Evolutionary conservation across 768 basidiomycete genomes (phyloP).

Genomic region (Rhizopogon roseolus): DNA sequence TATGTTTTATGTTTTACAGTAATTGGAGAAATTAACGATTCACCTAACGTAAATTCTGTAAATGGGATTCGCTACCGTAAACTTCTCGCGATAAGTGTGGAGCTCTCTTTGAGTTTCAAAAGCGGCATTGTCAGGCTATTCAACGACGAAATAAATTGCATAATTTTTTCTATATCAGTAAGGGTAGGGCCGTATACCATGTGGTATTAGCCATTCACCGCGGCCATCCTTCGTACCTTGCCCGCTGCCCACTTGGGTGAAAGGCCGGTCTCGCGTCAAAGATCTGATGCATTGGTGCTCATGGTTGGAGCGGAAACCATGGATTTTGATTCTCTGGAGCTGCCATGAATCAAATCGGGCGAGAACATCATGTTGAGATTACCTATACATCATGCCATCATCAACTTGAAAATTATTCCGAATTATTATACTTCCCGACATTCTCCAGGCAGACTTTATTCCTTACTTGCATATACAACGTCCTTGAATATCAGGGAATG

Average conservation of each 20-base stretch:
- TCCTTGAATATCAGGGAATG: too few species aligned
- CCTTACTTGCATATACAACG: not conserved
- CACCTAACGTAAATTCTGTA: too few species aligned
- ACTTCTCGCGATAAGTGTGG: too few species aligned
- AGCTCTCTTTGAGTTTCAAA: too few species aligned
- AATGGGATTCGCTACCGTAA: too few species aligned
- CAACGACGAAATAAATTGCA: too few species aligned
- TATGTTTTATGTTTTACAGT: too few species aligned
- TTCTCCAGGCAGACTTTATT: slow-evolving; percentile 4
- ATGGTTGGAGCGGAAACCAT: slow-evolving; percentile 5
- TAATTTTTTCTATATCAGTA: too few species aligned
- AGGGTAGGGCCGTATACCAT: not conserved
- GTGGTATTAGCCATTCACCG: too few species aligned
- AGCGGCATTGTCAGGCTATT: too few species aligned
- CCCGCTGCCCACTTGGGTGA: slow-evolving; percentile 63
- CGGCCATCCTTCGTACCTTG: slow-evolving; percentile 48
- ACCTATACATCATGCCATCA: not conserved
- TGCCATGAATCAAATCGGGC: slow-evolving; percentile 6
- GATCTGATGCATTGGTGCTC: slow-evolving; percentile 18
- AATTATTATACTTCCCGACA: slow-evolving; percentile 6
- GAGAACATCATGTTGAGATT: not conserved
- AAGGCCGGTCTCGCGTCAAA: slow-evolving; percentile 52
- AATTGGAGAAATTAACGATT: too few species aligned
- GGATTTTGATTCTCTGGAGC: not conserved
- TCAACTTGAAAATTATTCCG: too few species aligned